Evolutionary conservation across 192 early-diverging fungal species (phyloP).

Genomic region (Coemansia sp.): DNA sequence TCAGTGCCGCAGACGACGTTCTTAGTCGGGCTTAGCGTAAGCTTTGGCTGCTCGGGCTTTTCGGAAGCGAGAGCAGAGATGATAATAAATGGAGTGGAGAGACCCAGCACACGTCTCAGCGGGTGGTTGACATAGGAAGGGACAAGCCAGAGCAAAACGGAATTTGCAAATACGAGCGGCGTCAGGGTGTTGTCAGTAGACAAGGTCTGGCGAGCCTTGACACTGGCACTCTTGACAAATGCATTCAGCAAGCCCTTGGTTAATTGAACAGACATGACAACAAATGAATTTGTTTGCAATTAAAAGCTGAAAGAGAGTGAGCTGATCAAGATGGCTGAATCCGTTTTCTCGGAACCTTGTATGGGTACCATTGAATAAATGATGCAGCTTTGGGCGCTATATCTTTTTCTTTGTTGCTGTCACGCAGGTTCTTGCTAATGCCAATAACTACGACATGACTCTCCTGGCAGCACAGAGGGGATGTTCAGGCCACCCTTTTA

Average conservation of each 20-base stretch:
- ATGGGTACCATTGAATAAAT: background rate
- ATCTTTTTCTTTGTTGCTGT: background rate
- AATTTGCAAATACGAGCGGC: conserved; percentile 43
- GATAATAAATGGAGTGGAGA: conserved; percentile 36
- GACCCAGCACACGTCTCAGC: conserved; percentile 29
- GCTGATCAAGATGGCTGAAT: no score
- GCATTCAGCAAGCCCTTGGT: conserved; percentile 34
- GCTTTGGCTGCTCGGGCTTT: background rate
- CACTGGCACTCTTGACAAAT: conserved; percentile 25
- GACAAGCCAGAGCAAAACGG: conserved; percentile 32
- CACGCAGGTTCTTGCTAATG: background rate
- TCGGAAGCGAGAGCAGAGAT: conserved; percentile 7
- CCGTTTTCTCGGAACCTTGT: no score
- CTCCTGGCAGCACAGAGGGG: background rate
- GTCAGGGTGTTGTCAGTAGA: conserved; percentile 9
- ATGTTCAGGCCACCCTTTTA: background rate
- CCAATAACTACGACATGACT: no score
- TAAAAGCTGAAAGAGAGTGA: background rate
- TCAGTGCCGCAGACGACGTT: conserved; percentile 30
- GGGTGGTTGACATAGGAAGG: conserved; percentile 35
- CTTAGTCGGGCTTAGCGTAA: background rate
- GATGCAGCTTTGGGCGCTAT: background rate
- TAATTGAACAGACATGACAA: conserved; percentile 21
- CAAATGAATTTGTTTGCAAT: background rate
- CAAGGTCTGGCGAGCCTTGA: conserved; percentile 24